These are phyloP conservation scores for Blastomyces gilchristii DNA, from an alignment of 2,329 filamentous ascomycete genomes.

Conservation along the genomic window DNA sequence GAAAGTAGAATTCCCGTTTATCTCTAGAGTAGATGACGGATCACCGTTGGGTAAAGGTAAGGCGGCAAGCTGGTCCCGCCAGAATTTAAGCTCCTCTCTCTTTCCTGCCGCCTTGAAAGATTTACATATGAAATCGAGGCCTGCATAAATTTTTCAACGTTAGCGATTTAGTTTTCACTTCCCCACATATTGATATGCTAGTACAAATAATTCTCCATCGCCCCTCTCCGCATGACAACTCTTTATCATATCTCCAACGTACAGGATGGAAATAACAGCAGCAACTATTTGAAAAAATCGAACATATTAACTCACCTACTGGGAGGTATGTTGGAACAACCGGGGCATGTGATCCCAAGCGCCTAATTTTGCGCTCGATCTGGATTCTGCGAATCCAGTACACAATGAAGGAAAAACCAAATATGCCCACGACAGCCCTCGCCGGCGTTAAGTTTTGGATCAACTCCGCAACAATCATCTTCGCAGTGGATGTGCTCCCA, in stretches of 20 bases:
- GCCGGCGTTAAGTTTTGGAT: constrained; percentile 38
- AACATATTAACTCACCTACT: constrained; percentile 22
- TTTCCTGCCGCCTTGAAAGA: constrained; percentile 44
- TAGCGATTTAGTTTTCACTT: not conserved
- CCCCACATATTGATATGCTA: not conserved
- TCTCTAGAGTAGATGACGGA: constrained; percentile 58
- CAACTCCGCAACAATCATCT: constrained; percentile 40
- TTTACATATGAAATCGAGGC: constrained; percentile 54
- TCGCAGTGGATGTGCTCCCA: constrained; percentile 25
- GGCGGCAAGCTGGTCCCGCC: constrained; percentile 44
- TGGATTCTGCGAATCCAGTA: constrained; percentile 24
- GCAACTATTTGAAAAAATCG: not conserved
- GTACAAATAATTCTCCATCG: no score
- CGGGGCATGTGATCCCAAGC: constrained; percentile 30
- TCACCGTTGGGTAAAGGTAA: constrained; percentile 23
- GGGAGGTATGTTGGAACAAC: constrained; percentile 27
- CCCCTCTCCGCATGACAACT: not conserved
- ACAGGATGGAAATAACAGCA: not conserved
- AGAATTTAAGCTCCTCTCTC: constrained; percentile 53
- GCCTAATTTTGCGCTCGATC: constrained; percentile 22
- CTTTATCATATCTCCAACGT: not conserved
- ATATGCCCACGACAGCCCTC: constrained; percentile 29
- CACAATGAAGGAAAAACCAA: constrained; percentile 32
- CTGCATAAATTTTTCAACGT: constrained; percentile 32
- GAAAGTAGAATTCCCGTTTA: constrained; percentile 25